Conservation (phyloP, 352 stramenopile species). For the Peronospora belbahrii region DNA sequence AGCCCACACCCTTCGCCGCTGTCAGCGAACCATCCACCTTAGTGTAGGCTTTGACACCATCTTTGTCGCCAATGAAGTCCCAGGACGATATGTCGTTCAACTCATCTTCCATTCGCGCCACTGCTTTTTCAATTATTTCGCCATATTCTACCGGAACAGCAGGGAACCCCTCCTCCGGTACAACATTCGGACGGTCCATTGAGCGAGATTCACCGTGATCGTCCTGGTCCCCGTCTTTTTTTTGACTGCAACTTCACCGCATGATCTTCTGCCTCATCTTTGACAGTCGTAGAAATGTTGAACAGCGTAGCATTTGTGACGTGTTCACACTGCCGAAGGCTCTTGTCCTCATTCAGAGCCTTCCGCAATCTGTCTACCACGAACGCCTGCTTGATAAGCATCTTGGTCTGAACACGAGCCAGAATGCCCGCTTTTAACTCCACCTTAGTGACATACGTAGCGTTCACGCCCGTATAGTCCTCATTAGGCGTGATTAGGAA, state of each 20-base stretch:
- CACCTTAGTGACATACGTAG: conserved; percentile 62
- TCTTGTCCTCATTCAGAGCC: conserved; percentile 45
- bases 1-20: conserved; percentile 44
- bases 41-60: conserved; percentile 59
- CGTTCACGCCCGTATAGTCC: conserved; percentile 45
- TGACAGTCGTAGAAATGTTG: conserved; percentile 30
- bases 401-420: conserved; percentile 45
- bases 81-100: conserved; percentile 49
- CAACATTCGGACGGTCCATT: conserved; percentile 3
- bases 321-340: conserved; percentile 13
- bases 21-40: conserved; percentile 63
- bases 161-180: conserved; percentile 38
- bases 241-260: conserved; percentile 16
- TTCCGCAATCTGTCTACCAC: conserved; percentile 51
- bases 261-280: conserved; percentile 35
- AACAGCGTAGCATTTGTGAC: conserved; percentile 45
- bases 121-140: conserved; percentile 48
- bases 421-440: conserved; percentile 56
- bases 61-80: conserved; percentile 63
- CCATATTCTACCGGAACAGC: conserved; percentile 42
- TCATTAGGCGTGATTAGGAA: conserved; percentile 57
- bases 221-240: conserved; percentile 13
- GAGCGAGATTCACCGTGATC: conserved; percentile 3
- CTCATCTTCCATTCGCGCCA: conserved; percentile 48
- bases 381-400: conserved; percentile 67